Percentiles rank a stretch among this genome's conserved stretches.
Evolutionary conservation across 2,329 filamentous ascomycete genomes (phyloP).

Genomic region (Claviceps digitariae): DNA sequence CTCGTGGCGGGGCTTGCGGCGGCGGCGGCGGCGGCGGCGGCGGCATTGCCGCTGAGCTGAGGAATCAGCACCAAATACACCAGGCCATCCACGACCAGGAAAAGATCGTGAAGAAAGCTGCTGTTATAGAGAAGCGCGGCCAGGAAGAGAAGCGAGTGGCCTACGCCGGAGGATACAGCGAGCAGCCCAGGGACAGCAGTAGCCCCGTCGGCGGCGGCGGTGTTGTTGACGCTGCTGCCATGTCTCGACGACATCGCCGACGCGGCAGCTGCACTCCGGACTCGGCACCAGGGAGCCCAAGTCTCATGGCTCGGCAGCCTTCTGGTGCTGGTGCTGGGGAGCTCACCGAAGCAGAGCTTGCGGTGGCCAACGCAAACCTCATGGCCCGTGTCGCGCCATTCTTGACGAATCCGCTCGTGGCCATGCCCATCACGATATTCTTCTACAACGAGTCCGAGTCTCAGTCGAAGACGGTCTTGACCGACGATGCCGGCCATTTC

Average conservation of each 20-base stretch:
- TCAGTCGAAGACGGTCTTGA: constrained; percentile 70
- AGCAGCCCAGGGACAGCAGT: constrained; percentile 38
- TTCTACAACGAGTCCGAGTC: constrained; percentile 83
- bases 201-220: constrained; percentile 18
- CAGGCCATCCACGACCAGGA: constrained; percentile 45
- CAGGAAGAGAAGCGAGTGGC: constrained; percentile 59
- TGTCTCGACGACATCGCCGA: constrained; percentile 13
- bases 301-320: constrained; percentile 22
- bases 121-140: constrained; percentile 60
- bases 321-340: constrained; percentile 30
- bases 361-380: constrained; percentile 70
- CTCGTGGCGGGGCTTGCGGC: neutral
- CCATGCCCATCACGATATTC: constrained; percentile 75
- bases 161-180: constrained; percentile 60
- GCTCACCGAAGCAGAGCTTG: constrained; percentile 63
- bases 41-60: constrained; percentile 7
- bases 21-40: neutral
- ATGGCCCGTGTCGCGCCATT: constrained; percentile 84
- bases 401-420: constrained; percentile 67
- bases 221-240: neutral
- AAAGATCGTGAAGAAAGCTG: constrained; percentile 60
- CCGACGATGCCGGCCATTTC: constrained; percentile 85
- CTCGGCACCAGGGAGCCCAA: constrained; percentile 31
- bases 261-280: constrained; percentile 23
- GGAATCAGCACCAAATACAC: constrained; percentile 16